Base-by-base conservation (phyloP, 2,329 filamentous ascomycete genomes). In the Madurella mycetomatis region DNA sequence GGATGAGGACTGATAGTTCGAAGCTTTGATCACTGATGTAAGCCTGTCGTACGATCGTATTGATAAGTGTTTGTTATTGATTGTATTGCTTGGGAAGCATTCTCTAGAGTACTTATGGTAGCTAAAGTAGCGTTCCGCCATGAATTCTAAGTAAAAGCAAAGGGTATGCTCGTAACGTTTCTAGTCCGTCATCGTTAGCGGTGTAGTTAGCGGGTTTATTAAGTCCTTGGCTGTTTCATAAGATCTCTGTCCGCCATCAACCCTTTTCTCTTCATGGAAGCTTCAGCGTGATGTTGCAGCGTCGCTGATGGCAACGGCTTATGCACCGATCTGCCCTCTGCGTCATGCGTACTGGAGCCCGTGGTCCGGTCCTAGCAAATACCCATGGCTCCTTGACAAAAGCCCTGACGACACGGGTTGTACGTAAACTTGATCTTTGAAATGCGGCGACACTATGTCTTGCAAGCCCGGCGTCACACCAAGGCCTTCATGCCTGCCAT, bases 1-100 rank as follows among this genome's bases (percentile, higher is more conserved):
- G 90, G 0, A 79, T 75, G 64, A 78, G 85, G 53, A 77, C 86
- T 64, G 85, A 92, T 67, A 94, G 88, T 69, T 75, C 75, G 1
- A 70, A 62, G 51, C 52, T 65, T 13, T 62, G 54, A 61, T 25
- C 7, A 3, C 25, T 25, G 25, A 25, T 25, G 25, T 25, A 4
- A 7, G 25, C 7, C 25, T 25, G 25, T 25, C 25, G 25, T 7
- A 25, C 7, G 25, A 7, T 18, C 19, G 12, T 40, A 16, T 16
- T 37, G 5, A 9, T 30, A 30, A 11, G 16, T 8, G 16, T 2
- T 47, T 16, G 7, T 8, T 11, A 18, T 3, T 7, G 25, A 7
- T 25, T 25, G 25, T 25, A 25, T 25, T 25, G 3, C 25, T 7
- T 25, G 25, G 25, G 4, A 25, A 25, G 3, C 3, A 25, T 25